These are phyloP conservation scores for Murraya paniculata DNA, from an alignment of 345 rosid species.

Conservation along the genomic window DNA sequence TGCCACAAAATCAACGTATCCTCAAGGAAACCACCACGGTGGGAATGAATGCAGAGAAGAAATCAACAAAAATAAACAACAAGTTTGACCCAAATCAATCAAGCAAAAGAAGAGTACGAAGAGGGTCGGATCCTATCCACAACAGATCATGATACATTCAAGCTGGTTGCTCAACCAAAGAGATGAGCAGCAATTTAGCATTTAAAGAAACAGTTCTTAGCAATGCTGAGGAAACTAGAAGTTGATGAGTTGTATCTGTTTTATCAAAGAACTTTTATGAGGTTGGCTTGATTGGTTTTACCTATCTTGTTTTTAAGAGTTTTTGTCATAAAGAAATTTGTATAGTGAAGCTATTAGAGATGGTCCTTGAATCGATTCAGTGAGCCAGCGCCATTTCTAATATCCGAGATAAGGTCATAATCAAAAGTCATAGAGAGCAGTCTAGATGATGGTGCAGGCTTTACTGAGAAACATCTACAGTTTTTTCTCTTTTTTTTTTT, in stretches of 20 bases:
- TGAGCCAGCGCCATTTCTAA: conserved; percentile 27
- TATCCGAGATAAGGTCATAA: conserved; percentile 32
- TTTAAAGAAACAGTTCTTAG: conserved; percentile 29
- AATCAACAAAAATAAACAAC: conserved; percentile 29
- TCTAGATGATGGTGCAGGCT: conserved; percentile 26
- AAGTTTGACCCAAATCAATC: conserved; percentile 52
- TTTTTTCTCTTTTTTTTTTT: background rate
- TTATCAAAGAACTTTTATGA: conserved; percentile 14
- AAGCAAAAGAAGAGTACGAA: conserved; percentile 68
- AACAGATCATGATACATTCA: conserved; percentile 45
- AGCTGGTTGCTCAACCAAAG: conserved; percentile 25
- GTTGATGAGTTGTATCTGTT: conserved; percentile 20
- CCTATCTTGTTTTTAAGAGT: conserved; percentile 25
- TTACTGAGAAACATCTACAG: conserved; percentile 19
- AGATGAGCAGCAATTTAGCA: conserved; percentile 25
- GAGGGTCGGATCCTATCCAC: conserved; percentile 91
- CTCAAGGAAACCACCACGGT: conserved; percentile 36
- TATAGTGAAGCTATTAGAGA: conserved; percentile 32
- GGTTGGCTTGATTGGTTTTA: conserved; percentile 42
- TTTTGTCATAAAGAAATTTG: conserved; percentile 34
- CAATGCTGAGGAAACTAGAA: conserved; percentile 27
- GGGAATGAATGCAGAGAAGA: conserved; percentile 33
- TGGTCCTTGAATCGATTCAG: conserved; percentile 26
- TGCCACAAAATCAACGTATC: conserved; percentile 28
- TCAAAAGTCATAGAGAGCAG: conserved; percentile 15